Conservation (phyloP, 1,139 yeast species). For the Candida sanyaensis region DNA sequence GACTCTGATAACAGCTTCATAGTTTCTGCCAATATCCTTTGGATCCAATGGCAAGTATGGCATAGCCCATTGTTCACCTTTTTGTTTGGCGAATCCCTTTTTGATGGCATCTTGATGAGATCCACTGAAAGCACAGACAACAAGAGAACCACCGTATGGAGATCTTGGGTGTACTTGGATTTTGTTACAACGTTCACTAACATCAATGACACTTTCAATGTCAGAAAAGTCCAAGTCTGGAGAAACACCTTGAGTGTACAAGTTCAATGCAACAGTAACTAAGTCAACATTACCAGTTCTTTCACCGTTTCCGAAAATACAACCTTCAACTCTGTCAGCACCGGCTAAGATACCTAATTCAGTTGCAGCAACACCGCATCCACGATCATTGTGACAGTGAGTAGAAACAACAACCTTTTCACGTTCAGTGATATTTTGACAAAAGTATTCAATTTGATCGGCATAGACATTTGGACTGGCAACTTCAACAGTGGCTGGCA, state of each 20-base stretch:
- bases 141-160: conserved; percentile 96
- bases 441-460: conserved; percentile 92
- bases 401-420: conserved; percentile 86
- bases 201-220: conserved; percentile 74
- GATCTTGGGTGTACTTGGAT: conserved; percentile 92
- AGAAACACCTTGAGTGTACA: conserved; percentile 90
- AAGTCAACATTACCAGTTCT: conserved; percentile 97
- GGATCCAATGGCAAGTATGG: conserved; percentile 98
- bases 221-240: conserved; percentile 90
- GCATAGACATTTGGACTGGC: conserved; percentile 93
- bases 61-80: conserved; percentile 63
- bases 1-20: conserved; percentile 97
- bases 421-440: conserved; percentile 75
- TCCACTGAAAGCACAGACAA: conserved; percentile 95
- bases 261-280: conserved; percentile 86
- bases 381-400: conserved; percentile 96
- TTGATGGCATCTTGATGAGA: conserved; percentile 98
- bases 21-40: conserved; percentile 91
- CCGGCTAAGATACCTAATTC: conserved; percentile 95
- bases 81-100: conserved; percentile 77
- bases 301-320: conserved; percentile 97
- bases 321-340: conserved; percentile 97
- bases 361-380: conserved; percentile 97
- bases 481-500: conserved; percentile 99
- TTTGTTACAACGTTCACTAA: conserved; percentile 92